Conservation (phyloP, 2,329 filamentous ascomycete species). For the Hypoxylon sp. region DNA sequence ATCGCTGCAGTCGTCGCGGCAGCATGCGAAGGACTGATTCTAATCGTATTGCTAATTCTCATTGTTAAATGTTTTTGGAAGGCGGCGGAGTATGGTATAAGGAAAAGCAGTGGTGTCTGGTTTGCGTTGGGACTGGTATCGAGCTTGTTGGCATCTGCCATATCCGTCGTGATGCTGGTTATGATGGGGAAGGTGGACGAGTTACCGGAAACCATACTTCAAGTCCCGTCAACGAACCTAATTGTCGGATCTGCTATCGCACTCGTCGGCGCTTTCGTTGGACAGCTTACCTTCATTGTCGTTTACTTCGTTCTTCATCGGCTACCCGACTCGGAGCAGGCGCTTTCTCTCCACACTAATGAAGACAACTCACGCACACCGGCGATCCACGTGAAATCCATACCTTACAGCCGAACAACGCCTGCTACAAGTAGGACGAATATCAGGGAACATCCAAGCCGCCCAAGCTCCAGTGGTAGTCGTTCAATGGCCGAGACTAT, state of each 20-base stretch:
- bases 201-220: slow-evolving; percentile 52
- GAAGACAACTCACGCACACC: slow-evolving; percentile 52
- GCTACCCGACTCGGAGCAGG: slow-evolving; percentile 48
- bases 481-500: slow-evolving; percentile 61
- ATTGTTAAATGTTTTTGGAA: slow-evolving; percentile 51
- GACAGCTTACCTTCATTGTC: slow-evolving; percentile 65
- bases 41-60: slow-evolving; percentile 55
- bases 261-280: slow-evolving; percentile 60
- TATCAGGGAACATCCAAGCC: slow-evolving; percentile 54
- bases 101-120: slow-evolving; percentile 52
- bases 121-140: slow-evolving; percentile 53
- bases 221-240: slow-evolving; percentile 53
- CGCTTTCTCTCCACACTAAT: slow-evolving; percentile 51
- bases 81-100: slow-evolving; percentile 41
- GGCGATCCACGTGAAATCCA: slow-evolving; percentile 62
- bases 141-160: slow-evolving; percentile 60
- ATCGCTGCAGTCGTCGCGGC: slow-evolving; percentile 57
- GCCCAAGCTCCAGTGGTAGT: slow-evolving; percentile 61
- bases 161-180: slow-evolving; percentile 60
- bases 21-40: slow-evolving; percentile 55
- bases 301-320: slow-evolving; percentile 59
- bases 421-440: slow-evolving; percentile 54
- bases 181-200: slow-evolving; percentile 54
- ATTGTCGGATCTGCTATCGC: slow-evolving; percentile 61
- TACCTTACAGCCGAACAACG: slow-evolving; percentile 63